Evolutionary conservation across 306 rosid genomes (phyloP), one percentile per base, ranked within the genome.

Genomic region (Vicia villosa): DNA sequence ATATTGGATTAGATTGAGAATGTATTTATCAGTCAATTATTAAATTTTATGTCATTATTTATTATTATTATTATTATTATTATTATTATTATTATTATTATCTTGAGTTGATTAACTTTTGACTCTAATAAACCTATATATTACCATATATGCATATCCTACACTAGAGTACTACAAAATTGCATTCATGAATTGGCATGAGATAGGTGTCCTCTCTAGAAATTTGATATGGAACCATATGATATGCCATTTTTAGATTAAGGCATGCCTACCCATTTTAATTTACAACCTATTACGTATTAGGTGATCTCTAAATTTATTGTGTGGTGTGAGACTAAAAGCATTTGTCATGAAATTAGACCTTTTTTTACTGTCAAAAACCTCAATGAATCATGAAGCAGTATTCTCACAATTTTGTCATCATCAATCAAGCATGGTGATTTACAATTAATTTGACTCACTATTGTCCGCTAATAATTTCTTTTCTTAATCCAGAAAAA

Each of bases 361-460:
- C n/a, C 83, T 70, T 67, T 70, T 77, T 52, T 56, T 22, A 24
- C 69, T 73, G 88, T 86, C 83, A 84, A 89, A 70, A 59, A 50
- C 60, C 51, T 75, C 79, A 69, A 74, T 84, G 77, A 63, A 75
- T 63, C 11, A 22, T 54, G 32, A 24, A 75, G 63, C 73, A 59
- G n/a, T 68, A 58, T 66, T 77, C 83, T 86, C 90, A 78, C 92
- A 86, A 30, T 50, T 28, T 41, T 74, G 91, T 82, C 83, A 84
- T 82, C 80, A 59, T 82, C 85, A 79, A 77, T 45, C 13, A 10
- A 68, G 85, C 92, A 89, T 81, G n/a, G n/a, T n/a, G n/a, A n/a
- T n/a, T n/a, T n/a, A n/a, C n/a, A n/a, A n/a, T n/a, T n/a, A n/a
- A n/a, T n/a, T n/a, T n/a, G n/a, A n/a, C n/a, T n/a, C n/a, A n/a